Evolutionary conservation across 1,284 basidiomycete species (phyloP).

Genomic region (Rhodotorula glutinis): DNA sequence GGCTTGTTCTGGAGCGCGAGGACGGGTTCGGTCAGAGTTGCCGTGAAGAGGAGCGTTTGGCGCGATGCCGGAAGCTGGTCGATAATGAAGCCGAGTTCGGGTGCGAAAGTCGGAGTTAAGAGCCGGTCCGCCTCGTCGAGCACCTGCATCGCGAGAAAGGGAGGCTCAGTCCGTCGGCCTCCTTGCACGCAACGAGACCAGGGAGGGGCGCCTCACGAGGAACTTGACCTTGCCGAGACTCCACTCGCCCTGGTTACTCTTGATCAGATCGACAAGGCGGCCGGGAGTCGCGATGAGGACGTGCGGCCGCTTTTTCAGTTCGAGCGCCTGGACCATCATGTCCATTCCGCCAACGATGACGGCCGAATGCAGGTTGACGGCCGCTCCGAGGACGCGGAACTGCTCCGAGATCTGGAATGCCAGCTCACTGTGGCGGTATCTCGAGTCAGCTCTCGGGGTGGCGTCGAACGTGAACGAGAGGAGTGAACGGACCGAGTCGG

Average conservation of each 20-base stretch:
- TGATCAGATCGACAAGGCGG: slow-evolving; percentile 84
- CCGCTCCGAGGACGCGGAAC: slow-evolving; percentile 82
- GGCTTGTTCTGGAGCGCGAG: slow-evolving; percentile 71
- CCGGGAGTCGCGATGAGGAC: slow-evolving; percentile 95
- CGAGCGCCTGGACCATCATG: slow-evolving; percentile 90
- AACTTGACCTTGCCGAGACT: slow-evolving; percentile 80
- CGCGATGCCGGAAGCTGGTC: slow-evolving; percentile 72
- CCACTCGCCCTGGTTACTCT: slow-evolving; percentile 72
- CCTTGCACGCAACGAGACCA: background rate
- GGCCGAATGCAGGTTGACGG: slow-evolving; percentile 74
- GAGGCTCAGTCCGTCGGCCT: background rate
- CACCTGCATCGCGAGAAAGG: slow-evolving; percentile 55
- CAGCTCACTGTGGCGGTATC: slow-evolving; percentile 63
- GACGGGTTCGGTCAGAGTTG: slow-evolving; percentile 85
- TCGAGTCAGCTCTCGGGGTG: background rate
- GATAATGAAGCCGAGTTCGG: slow-evolving; percentile 79
- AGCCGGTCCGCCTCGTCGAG: slow-evolving; percentile 95
- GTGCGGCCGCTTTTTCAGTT: slow-evolving; percentile 81
- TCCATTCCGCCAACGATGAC: slow-evolving; percentile 98
- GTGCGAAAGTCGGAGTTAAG: slow-evolving; percentile 82
- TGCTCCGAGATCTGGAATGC: slow-evolving; percentile 97
- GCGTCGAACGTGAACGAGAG: background rate
- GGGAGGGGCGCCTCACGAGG: slow-evolving; percentile 58
- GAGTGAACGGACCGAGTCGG: slow-evolving; percentile 70
- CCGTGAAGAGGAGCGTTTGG: slow-evolving; percentile 95